Evolutionary conservation across 352 stramenopile genomes (phyloP), one percentile per base, ranked within the genome.

Genomic region (Phytophthora palmivora): DNA sequence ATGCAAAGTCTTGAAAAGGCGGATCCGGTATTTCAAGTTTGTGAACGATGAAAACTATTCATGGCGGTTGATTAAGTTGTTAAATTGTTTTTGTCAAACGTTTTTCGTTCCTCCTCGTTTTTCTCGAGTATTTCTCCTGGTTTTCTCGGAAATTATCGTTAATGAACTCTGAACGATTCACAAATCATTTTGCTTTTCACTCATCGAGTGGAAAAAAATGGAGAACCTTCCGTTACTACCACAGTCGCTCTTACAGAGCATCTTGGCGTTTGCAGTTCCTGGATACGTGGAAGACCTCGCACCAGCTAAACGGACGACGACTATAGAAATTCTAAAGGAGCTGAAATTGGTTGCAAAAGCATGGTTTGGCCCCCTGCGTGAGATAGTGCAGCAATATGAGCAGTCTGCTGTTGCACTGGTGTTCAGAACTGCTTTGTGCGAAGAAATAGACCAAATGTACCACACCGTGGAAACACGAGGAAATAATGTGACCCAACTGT

Each of bases 1-100:
- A 18, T 15, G 21, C 44, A 46, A 51, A 15, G 19, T 5, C n/a
- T 21, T 22, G 18, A 52, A 61, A 62, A 15, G 34, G 24, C 53
- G 39, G 24, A 15, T 34, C 24, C 24, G 3, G 24, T 28, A 28
- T 28, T 28, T 28, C 3, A 3, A 28, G 24, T 28, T 28, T 28
- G 3, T 28, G 24, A 28, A 28, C 24, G 6, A 34, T 10, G 30
- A 34, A 34, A 34, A 34, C 30, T 34, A 12, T 12, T 34, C 30
- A 28, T 28, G 24, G 24, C 6, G 24, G 6, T n/a, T n/a, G n/a
- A n/a, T n/a, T n/a, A n/a, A n/a, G n/a, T n/a, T n/a, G n/a, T n/a
- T n/a, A n/a, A n/a, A n/a, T n/a, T n/a, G n/a, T n/a, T n/a, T n/a
- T n/a, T n/a, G n/a, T n/a, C n/a, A n/a, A n/a, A n/a, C n/a, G n/a